These are phyloP conservation scores for Aspergillus egyptiacus DNA, from an alignment of 495 filamentous ascomycete genomes.

Conservation along the genomic window DNA sequence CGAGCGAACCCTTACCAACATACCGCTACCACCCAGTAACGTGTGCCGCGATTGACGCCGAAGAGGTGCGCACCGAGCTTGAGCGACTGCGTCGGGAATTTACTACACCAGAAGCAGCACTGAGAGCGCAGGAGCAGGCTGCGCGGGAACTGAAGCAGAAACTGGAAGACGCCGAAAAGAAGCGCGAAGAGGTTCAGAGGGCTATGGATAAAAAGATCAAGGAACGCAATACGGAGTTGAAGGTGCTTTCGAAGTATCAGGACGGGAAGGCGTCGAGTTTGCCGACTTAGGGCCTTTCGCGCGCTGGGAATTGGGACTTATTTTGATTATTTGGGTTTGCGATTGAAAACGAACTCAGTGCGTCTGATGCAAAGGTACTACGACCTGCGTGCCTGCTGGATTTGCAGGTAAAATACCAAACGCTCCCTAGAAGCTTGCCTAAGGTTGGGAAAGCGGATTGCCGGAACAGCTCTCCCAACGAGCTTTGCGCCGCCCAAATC, in stretches of 20 bases:
- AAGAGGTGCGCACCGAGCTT: constrained; percentile 30
- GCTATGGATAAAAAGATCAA: constrained; percentile 44
- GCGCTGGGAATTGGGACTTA: background rate
- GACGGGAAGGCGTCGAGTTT: constrained; percentile 34
- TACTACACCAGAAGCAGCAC: constrained; percentile 29
- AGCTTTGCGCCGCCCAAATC: no score
- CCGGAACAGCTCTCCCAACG: no score
- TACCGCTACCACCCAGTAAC: constrained; percentile 37
- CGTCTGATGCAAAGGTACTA: background rate
- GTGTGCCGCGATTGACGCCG: constrained; percentile 29
- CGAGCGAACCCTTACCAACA: constrained; percentile 25
- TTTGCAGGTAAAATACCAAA: no score
- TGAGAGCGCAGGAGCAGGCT: constrained; percentile 37
- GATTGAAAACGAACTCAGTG: background rate
- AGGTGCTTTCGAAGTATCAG: constrained; percentile 41
- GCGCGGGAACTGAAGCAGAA: constrained; percentile 37
- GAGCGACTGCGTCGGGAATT: constrained; percentile 36
- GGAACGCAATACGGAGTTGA: constrained; percentile 42
- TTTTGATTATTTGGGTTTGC: background rate
- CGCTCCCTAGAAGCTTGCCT: no score
- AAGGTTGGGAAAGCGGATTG: no score
- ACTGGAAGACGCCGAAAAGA: constrained; percentile 34
- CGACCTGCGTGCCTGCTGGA: no score
- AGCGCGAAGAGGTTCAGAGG: constrained; percentile 37
- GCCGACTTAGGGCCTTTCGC: constrained; percentile 24